A percentile compares a stretch with the other conserved stretches of the same genome.
phyloP scores from a whole-genome alignment of 768 basidiomycete genomes.

The Calocera cornea region DNA sequence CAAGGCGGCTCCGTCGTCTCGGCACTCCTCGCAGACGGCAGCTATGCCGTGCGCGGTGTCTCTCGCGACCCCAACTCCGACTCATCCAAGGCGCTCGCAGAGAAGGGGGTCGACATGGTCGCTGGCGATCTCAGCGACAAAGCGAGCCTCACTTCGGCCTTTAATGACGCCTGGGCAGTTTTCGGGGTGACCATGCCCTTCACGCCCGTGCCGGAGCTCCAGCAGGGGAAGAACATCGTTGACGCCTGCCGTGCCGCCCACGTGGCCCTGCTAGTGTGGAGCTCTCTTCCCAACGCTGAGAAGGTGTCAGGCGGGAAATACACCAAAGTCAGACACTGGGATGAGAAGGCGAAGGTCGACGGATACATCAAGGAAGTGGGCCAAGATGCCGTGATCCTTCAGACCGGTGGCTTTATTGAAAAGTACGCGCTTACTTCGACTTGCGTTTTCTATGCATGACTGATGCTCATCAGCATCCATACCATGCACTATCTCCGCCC shows the following conservation, averaged over 20 bases:
- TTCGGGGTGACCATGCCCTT: conserved; percentile 5
- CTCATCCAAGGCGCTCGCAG: background rate
- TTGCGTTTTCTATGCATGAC: background rate
- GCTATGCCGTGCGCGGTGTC: conserved; percentile 14
- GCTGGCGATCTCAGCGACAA: background rate
- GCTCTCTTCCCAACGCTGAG: conserved; percentile 4
- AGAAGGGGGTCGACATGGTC: conserved; percentile 13
- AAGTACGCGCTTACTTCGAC: background rate
- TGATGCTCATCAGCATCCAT: background rate
- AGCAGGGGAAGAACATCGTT: conserved; percentile 9
- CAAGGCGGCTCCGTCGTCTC: conserved; percentile 14
- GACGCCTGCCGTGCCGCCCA: conserved; percentile 8
- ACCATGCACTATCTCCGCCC: background rate
- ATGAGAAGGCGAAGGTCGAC: conserved; percentile 11
- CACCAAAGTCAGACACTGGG: conserved; percentile 14
- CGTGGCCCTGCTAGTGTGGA: conserved; percentile 10
- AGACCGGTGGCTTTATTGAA: background rate
- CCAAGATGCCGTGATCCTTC: background rate
- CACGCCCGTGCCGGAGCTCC: conserved; percentile 11
- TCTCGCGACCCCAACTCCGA: conserved; percentile 10
- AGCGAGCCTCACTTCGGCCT: background rate
- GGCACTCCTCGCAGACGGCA: conserved; percentile 7
- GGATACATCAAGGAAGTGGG: background rate
- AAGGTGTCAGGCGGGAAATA: conserved; percentile 12
- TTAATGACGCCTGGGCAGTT: background rate